Percentiles rank a stretch among this genome's conserved stretches.
Evolutionary conservation across 306 rosid species (phyloP).

Genomic region (Pyrus bretschneideri): DNA sequence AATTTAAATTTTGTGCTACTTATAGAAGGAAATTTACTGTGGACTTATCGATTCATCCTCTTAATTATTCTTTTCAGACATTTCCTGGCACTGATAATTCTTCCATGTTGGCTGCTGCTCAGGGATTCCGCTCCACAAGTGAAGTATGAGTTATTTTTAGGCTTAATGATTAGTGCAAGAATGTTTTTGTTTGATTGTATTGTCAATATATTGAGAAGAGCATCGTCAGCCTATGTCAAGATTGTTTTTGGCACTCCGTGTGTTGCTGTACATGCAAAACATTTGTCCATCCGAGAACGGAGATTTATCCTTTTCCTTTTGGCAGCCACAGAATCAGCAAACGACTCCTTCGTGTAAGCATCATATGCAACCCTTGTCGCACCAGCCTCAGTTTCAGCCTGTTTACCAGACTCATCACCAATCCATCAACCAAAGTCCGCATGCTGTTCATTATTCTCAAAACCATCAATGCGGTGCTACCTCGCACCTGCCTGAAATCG

Average conservation of each 20-base stretch:
- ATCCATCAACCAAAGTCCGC: constrained; percentile 71
- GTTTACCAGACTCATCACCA: constrained; percentile 72
- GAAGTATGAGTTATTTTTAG: constrained; percentile 25
- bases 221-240: background rate
- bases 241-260: background rate
- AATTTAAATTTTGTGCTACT: background rate
- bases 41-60: constrained; percentile 5
- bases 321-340: constrained; percentile 66
- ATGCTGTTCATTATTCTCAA: constrained; percentile 60
- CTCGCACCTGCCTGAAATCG: constrained; percentile 65
- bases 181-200: background rate
- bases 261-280: background rate
- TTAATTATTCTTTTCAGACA: constrained; percentile 44
- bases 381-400: constrained; percentile 78
- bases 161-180: constrained; percentile 1
- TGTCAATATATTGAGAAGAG: background rate
- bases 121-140: constrained; percentile 73
- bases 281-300: background rate
- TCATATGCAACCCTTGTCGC: constrained; percentile 60
- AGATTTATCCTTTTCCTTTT: constrained; percentile 1
- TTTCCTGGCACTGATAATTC: constrained; percentile 70
- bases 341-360: constrained; percentile 62
- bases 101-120: constrained; percentile 45
- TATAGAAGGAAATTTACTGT: background rate
- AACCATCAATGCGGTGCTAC: constrained; percentile 66